These are phyloP conservation scores for Apiotrichum sp. DNA, from an alignment of 1,284 basidiomycete species.

Conservation along the genomic window DNA sequence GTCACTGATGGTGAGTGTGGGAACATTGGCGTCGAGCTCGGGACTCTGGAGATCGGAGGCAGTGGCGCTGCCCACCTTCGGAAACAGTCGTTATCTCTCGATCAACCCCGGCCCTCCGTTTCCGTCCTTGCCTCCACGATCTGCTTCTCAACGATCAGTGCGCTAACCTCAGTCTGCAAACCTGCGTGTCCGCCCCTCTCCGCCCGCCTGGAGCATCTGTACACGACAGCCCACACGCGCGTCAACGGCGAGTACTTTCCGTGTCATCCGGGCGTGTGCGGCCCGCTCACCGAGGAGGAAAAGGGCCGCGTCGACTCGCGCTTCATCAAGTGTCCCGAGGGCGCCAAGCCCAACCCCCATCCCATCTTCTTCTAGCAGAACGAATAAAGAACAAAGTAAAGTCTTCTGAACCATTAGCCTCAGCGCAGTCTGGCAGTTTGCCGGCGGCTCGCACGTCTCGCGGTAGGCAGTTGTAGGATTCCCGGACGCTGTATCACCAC, in stretches of 20 bases:
- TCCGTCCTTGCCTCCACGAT: no score
- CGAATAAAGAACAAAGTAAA: background rate
- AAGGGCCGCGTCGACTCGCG: constrained; percentile 37
- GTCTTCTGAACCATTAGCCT: background rate
- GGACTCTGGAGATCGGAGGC: no score
- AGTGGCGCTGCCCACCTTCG: no score
- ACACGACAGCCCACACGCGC: constrained; percentile 42
- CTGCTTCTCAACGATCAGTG: no score
- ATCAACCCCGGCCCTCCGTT: no score
- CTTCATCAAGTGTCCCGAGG: constrained; percentile 25
- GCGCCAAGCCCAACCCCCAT: constrained; percentile 31
- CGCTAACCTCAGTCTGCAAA: constrained; percentile 30
- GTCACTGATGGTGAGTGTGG: constrained; percentile 42
- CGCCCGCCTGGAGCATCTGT: constrained; percentile 35
- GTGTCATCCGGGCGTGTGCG: constrained; percentile 40
- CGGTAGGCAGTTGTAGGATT: no score
- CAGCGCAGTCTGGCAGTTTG: background rate
- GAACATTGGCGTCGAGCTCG: no score
- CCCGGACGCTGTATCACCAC: background rate
- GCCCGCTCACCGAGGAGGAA: constrained; percentile 41
- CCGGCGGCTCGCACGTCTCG: background rate
- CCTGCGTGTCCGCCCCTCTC: constrained; percentile 39
- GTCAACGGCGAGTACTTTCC: constrained; percentile 40
- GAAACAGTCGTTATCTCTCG: no score
- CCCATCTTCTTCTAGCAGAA: constrained; percentile 36